Percentiles rank a stretch among this genome's conserved stretches.
These are phyloP conservation scores for Suhomyces sp. DNA, from an alignment of 805 yeast species.

Conservation along the genomic window DNA sequence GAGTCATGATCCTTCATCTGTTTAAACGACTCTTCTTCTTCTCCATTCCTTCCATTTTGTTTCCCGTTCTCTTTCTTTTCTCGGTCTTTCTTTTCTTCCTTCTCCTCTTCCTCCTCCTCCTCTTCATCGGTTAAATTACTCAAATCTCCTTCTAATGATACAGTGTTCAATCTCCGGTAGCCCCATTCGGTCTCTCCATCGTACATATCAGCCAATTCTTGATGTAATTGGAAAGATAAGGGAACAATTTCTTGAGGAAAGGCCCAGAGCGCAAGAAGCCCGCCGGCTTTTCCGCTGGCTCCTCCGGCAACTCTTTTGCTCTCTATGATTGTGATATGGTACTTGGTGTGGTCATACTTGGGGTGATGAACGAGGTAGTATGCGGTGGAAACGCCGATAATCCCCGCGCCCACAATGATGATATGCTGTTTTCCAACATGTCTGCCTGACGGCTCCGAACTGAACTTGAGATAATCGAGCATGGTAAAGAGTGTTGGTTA, in stretches of 20 bases:
- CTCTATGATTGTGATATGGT: slow-evolving; percentile 83
- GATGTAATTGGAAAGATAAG: slow-evolving; percentile 79
- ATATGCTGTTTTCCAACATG: slow-evolving; percentile 69
- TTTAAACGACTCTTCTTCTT: slow-evolving; percentile 10
- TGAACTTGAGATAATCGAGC: slow-evolving; percentile 12
- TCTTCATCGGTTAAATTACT: slow-evolving; percentile 20
- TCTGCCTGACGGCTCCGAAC: slow-evolving; percentile 44
- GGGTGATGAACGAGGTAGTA: slow-evolving; percentile 85
- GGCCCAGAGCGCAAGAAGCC: slow-evolving; percentile 91
- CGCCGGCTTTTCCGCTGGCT: slow-evolving; percentile 97
- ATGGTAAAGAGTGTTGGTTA: neutral
- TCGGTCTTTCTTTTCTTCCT: slow-evolving; percentile 18
- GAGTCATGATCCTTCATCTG: slow-evolving; percentile 11
- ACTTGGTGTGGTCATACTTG: slow-evolving; percentile 62
- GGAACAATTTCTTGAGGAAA: slow-evolving; percentile 95
- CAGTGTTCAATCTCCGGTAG: slow-evolving; percentile 81
- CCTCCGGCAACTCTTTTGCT: slow-evolving; percentile 94
- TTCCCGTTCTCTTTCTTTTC: neutral
- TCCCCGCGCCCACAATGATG: slow-evolving; percentile 90
- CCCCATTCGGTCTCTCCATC: slow-evolving; percentile 92
- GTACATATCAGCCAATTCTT: slow-evolving; percentile 71
- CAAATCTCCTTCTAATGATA: slow-evolving; percentile 83
- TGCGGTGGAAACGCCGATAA: slow-evolving; percentile 93
- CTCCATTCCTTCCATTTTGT: slow-evolving; percentile 15
- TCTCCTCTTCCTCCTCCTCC: slow-evolving; percentile 9